A percentile compares a stretch with the other conserved stretches of the same genome.
phyloP scores from a whole-genome alignment of 352 stramenopile species.

The Phytophthora capsici region DNA sequence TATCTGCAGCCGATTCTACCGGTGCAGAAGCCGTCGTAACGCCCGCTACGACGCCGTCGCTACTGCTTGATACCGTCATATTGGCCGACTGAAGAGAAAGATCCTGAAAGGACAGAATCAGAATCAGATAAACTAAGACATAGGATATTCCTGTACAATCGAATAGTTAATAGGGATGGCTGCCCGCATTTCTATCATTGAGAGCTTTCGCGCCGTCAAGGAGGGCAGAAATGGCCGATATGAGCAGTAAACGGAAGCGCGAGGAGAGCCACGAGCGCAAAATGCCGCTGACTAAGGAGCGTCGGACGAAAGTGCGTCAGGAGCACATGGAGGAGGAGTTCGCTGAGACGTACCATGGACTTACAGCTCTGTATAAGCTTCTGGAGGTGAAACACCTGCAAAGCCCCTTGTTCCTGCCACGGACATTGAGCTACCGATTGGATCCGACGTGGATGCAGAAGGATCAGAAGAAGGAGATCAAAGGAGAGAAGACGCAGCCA shows the following conservation, averaged over 20 bases:
- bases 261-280: conserved; percentile 58
- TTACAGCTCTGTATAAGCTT: conserved; percentile 86
- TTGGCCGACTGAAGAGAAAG: conserved; percentile 24
- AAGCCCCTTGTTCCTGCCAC: conserved; percentile 77
- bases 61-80: conserved; percentile 62
- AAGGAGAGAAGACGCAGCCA: conserved; percentile 10
- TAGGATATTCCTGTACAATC: background rate
- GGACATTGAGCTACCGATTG: conserved; percentile 80
- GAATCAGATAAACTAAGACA: conserved; percentile 8
- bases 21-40: background rate
- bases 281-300: conserved; percentile 36
- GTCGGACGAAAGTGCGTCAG: conserved; percentile 59
- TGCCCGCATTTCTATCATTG: conserved; percentile 35
- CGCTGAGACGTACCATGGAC: conserved; percentile 71
- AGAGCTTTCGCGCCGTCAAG: background rate
- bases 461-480: conserved; percentile 9
- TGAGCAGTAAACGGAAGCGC: conserved; percentile 68
- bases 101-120: conserved; percentile 7
- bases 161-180: conserved; percentile 15
- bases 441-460: conserved; percentile 38
- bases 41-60: conserved; percentile 8
- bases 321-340: conserved; percentile 87
- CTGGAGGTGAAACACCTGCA: conserved; percentile 77
- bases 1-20: conserved; percentile 1
- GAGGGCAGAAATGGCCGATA: conserved; percentile 30